Evolutionary conservation across 148 eudicot genomes (phyloP), one percentile per base, ranked within the genome.

Genomic region (Euryodendron excelsum): DNA sequence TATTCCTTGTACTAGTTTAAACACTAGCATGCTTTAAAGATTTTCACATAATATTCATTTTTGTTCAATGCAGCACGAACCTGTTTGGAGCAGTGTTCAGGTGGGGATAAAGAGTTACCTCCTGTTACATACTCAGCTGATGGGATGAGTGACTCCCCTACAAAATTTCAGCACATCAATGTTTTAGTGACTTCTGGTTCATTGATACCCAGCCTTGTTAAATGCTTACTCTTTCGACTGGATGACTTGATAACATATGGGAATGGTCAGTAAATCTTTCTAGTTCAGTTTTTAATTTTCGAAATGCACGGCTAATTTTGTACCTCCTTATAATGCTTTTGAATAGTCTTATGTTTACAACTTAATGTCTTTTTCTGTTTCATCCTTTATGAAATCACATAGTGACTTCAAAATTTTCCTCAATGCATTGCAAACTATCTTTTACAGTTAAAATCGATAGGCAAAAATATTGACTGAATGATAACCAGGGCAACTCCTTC

Each of bases 131-230:
- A 45, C 67, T 80, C 85, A 66, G 83, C 83, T 77, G 79, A 72
- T 73, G 81, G 81, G n/a, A 68, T 37, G 31, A 74, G 48, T 50
- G 17, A 48, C 30, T 74, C 31, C 5, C 31, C 65, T 65, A 61
- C 83, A 20, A 81, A 82, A 13, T 36, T 70, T 78, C 84, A 81
- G 76, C 83, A 90, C 80, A 72, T 93, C 58, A 90, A 90, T 79
- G 75, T 91, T 39, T 79, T 93, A 66, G 99, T 93, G 82, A 95
- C 97, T 69, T 89, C 97, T 62, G 99, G 99, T 59, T 86, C 97
- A 12, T 84, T 93, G 78, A 77, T 95, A 79, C 99, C 99, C 25
- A 93, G 99, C 91, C 88, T 95, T 64, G 96, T 89, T 80, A 93
- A 93, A 83, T 95, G 99, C 84, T 79, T 93, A 79, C 92, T 95